These are phyloP conservation scores for Turritis glabra DNA, from an alignment of 345 rosid genomes.

Conservation along the genomic window DNA sequence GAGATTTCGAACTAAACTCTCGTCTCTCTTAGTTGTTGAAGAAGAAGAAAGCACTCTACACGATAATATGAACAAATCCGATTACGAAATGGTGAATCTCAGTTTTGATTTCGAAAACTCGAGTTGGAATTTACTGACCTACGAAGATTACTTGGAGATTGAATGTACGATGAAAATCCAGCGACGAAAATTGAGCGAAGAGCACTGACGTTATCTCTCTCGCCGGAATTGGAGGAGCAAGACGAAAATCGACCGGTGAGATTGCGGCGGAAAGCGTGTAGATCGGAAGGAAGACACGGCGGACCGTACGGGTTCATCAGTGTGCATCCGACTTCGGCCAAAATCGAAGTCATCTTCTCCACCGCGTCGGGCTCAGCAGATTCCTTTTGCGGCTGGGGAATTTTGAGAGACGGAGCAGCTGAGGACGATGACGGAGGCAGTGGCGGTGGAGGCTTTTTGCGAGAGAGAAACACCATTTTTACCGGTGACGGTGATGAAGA, in stretches of 20 bases:
- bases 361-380: constrained; percentile 33
- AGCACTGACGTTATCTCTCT: constrained; percentile 17
- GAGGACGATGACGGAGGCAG: constrained; percentile 45
- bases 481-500: not conserved
- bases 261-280: constrained; percentile 57
- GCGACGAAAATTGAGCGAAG: constrained; percentile 54
- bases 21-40: constrained; percentile 46
- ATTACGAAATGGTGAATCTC: constrained; percentile 1
- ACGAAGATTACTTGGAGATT: constrained; percentile 54
- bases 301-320: constrained; percentile 58
- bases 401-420: constrained; percentile 45
- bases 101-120: not conserved
- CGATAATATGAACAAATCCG: not conserved
- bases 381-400: constrained; percentile 40
- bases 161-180: constrained; percentile 55
- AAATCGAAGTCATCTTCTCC: constrained; percentile 57
- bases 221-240: constrained; percentile 28
- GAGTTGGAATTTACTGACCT: constrained; percentile 41
- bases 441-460: constrained; percentile 49
- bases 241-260: constrained; percentile 55
- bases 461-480: constrained; percentile 61
- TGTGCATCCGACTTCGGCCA: constrained; percentile 81
- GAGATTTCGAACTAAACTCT: constrained; percentile 61
- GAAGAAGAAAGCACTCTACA: constrained; percentile 55
- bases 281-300: constrained; percentile 70